Evolutionary conservation across 495 filamentous ascomycete genomes (phyloP).

Genomic region (Hyaloscypha variabilis): DNA sequence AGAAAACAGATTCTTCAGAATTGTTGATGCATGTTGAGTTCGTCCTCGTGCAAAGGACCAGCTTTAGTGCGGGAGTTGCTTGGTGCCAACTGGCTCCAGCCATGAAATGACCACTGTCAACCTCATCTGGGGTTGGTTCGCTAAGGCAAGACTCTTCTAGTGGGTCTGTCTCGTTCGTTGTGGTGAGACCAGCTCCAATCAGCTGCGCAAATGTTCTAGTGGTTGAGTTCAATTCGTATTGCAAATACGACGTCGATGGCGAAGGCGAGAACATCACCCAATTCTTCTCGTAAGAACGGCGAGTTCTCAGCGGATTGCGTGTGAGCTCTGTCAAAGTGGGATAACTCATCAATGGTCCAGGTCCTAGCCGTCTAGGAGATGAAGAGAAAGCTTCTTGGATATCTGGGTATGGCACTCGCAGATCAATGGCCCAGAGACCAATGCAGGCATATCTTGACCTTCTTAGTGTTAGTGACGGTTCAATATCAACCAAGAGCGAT

Average conservation of each 20-base stretch:
- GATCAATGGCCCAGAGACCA: conserved; percentile 44
- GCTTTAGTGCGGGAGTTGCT: conserved; percentile 39
- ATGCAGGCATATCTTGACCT: conserved; percentile 47
- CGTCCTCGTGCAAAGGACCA: conserved; percentile 38
- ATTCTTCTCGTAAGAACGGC: conserved; percentile 42
- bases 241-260: conserved; percentile 33
- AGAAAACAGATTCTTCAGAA: conserved; percentile 37
- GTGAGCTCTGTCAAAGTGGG: conserved; percentile 42
- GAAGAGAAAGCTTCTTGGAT: conserved; percentile 37
- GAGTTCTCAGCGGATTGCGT: conserved; percentile 37
- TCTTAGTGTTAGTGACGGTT: not conserved
- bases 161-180: conserved; percentile 39
- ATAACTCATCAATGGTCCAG: conserved; percentile 43
- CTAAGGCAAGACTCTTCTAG: conserved; percentile 37
- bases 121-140: conserved; percentile 22
- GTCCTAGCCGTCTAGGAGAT: conserved; percentile 34
- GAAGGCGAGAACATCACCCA: conserved; percentile 41
- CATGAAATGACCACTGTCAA: conserved; percentile 17
- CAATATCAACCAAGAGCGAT: not conserved
- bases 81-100: conserved; percentile 39
- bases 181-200: conserved; percentile 41
- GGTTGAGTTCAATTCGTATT: conserved; percentile 35
- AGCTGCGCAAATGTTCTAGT: conserved; percentile 41
- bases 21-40: conserved; percentile 31
- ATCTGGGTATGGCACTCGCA: conserved; percentile 36